Conservation (phyloP, 768 basidiomycete species). For the Tricholoma bakamatsutake region DNA sequence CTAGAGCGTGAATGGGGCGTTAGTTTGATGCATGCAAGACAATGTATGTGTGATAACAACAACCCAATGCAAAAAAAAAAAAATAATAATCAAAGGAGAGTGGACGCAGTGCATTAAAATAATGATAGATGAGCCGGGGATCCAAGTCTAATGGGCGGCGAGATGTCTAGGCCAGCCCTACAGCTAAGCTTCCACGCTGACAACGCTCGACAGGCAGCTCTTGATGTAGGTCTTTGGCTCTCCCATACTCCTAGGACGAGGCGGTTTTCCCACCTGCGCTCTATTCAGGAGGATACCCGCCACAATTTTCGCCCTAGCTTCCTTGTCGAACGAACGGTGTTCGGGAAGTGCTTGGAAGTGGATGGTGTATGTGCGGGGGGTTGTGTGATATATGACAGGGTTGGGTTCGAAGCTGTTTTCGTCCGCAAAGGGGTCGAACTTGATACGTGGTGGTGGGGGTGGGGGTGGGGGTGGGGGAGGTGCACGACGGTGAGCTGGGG, state of each 20-base stretch:
- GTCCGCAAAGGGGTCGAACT: constrained; percentile 20
- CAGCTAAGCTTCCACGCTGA: constrained; percentile 36
- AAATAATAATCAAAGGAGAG: too few species aligned
- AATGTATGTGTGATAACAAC: too few species aligned
- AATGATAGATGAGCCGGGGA: not conserved
- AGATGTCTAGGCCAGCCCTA: not conserved
- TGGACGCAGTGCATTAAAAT: not conserved
- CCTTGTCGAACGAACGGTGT: constrained; percentile 7
- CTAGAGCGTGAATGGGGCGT: too few species aligned
- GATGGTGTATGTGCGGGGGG: not conserved
- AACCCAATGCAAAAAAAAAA: too few species aligned
- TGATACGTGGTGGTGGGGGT: constrained; percentile 9
- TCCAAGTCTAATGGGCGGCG: not conserved
- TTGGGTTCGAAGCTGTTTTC: constrained; percentile 4
- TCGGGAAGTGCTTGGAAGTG: not conserved
- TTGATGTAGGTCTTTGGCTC: constrained; percentile 40
- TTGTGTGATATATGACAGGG: constrained; percentile 8
- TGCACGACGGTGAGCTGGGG: constrained; percentile 1
- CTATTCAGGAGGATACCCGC: constrained; percentile 54
- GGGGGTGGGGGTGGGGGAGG: constrained; percentile 4
- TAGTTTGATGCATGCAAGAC: too few species aligned
- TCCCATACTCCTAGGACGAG: constrained; percentile 28
- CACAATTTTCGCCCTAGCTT: constrained; percentile 43
- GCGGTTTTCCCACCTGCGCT: constrained; percentile 45
- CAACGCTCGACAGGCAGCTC: constrained; percentile 46